phyloP scores from a whole-genome alignment of 257 asterid genomes.

The Nicotiana knightiana region DNA sequence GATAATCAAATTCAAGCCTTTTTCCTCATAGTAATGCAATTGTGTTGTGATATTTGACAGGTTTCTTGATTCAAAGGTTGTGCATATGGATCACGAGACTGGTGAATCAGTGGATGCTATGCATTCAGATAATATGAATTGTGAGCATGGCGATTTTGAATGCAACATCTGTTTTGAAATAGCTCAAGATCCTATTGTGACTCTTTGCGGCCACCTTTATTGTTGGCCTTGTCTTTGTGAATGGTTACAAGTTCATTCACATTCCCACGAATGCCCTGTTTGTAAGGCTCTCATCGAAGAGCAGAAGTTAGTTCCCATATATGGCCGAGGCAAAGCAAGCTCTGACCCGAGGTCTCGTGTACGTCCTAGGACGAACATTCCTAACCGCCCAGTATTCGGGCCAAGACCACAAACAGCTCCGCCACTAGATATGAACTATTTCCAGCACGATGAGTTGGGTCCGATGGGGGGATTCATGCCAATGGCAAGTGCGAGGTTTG shows the following conservation, averaged over 20 bases:
- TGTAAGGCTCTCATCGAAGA: constrained; percentile 76
- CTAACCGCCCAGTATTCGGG: constrained; percentile 55
- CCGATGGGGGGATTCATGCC: constrained; percentile 44
- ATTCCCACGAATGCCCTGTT: constrained; percentile 82
- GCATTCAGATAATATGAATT: constrained; percentile 28
- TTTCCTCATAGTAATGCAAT: neutral
- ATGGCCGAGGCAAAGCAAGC: constrained; percentile 71
- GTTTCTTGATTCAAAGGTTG: constrained; percentile 19
- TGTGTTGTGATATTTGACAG: neutral
- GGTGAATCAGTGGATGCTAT: constrained; percentile 28
- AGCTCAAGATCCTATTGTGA: constrained; percentile 83
- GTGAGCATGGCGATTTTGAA: constrained; percentile 63
- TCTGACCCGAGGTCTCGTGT: constrained; percentile 43
- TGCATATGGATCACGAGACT: constrained; percentile 46
- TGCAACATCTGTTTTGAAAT: constrained; percentile 89
- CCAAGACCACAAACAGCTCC: constrained; percentile 72
- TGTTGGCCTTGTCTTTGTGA: constrained; percentile 98
- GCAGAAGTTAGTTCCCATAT: constrained; percentile 75
- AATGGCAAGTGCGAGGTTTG: constrained; percentile 56
- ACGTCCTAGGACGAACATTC: constrained; percentile 39
- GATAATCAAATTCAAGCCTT: neutral
- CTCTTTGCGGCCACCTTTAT: constrained; percentile 94
- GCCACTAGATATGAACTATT: constrained; percentile 39
- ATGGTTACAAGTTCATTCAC: constrained; percentile 86
- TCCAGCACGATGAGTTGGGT: constrained; percentile 46